Evolutionary conservation across 2,329 filamentous ascomycete genomes (phyloP), one percentile per base, ranked within the genome.

Genomic region (Aschersonia sp.): DNA sequence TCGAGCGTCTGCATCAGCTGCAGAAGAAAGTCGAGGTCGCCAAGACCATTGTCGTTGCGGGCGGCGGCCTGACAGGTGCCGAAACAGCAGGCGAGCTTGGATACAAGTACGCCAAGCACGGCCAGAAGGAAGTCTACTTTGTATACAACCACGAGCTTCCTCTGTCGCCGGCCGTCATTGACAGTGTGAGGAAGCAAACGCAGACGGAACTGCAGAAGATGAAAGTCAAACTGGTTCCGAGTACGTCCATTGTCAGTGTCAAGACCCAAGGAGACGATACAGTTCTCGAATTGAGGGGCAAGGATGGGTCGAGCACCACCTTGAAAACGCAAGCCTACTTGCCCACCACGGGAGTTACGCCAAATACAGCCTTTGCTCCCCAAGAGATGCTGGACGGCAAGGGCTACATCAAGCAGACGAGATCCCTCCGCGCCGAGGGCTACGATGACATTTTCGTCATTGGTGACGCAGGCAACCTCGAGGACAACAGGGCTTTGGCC

Each of bases 31-130:
- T 78, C 51, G 54, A 59, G 10, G 52, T 56, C 8, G 73, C 73
- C 11, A 60, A 65, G 49, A 68, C 65, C 30, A 69, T 77, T 49
- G 69, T 77, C 45, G 62, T 77, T 4, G 72, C 65, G 12, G 74
- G 74, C 39, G 74, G 67, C 7, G 74, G 74, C 29, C 44, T 64
- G 22, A 76, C 72, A 0, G 74, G 73, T 29, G 58, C 69, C 32
- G 74, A 77, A 58, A 61, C 70, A 7, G 68, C 66, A 5, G 74
- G 68, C 40, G 74, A 77, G 59, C 66, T 77, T 30, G 73, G 66
- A 7, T 64, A 64, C 14, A 65, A 67, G 53, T 76, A 71, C 53
- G 65, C 63, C 4, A 59, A 62, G 44, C 55, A 59, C 14, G 63
- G 66, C 32, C 58, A 55, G 22, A 77, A 77, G 61, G 59, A 71